These are phyloP conservation scores for Trichophyton benhamiae DNA, from an alignment of 2,329 filamentous ascomycete species.

Conservation along the genomic window DNA sequence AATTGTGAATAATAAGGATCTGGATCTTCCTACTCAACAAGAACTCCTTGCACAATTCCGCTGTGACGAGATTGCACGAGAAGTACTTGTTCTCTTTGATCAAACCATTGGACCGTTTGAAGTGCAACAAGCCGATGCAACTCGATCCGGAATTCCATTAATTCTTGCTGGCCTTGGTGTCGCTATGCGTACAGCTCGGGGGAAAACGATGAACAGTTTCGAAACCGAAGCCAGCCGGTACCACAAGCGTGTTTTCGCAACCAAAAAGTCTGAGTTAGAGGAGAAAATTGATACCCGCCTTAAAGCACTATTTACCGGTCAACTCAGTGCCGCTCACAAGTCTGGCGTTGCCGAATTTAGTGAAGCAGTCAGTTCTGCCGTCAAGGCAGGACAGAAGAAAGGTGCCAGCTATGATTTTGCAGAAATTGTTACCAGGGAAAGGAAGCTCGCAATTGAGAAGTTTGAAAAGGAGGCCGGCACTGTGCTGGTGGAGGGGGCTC, in stretches of 20 bases:
- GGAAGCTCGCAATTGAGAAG: constrained; percentile 57
- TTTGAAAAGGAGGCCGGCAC: constrained; percentile 67
- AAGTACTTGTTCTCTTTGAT: constrained; percentile 77
- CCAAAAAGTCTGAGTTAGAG: constrained; percentile 76
- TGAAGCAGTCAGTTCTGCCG: constrained; percentile 71
- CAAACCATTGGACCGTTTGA: constrained; percentile 70
- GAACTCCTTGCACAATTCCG: constrained; percentile 93
- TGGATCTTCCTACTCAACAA: constrained; percentile 92
- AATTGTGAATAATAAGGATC: constrained; percentile 96
- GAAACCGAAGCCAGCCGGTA: constrained; percentile 85
- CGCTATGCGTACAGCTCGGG: constrained; percentile 59
- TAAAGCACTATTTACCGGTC: constrained; percentile 77
- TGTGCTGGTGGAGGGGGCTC: constrained; percentile 62
- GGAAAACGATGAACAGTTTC: constrained; percentile 67
- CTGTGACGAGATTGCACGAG: constrained; percentile 89
- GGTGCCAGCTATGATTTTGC: constrained; percentile 88
- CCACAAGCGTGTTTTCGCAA: constrained; percentile 85
- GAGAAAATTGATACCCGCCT: constrained; percentile 76
- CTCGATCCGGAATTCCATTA: constrained; percentile 57
- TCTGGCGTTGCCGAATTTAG: constrained; percentile 71
- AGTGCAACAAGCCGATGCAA: constrained; percentile 65
- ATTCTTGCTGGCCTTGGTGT: constrained; percentile 64
- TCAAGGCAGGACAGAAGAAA: constrained; percentile 87
- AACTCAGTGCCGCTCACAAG: constrained; percentile 81
- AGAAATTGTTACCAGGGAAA: constrained; percentile 77